Base-by-base conservation (phyloP, 2,329 filamentous ascomycete species). In the Tolypocladium sp. region DNA sequence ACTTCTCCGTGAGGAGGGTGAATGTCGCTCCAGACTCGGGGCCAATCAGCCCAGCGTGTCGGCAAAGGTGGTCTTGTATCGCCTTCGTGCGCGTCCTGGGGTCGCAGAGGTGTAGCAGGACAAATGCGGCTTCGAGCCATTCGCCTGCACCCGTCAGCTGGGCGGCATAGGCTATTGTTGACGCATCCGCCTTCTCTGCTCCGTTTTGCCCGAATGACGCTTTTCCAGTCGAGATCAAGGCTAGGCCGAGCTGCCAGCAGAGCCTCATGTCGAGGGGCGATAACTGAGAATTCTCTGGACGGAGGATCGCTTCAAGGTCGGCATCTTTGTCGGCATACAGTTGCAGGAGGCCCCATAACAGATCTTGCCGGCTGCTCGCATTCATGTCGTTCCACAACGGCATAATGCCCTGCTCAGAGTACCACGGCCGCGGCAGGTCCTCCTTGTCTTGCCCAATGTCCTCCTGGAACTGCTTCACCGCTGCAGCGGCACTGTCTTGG, bases 321-420 rank as follows among this genome's bases (percentile, higher is more conserved):
- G 75, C 78, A 15, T 76, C 69, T 12, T 76, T 74, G n/a, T 84
- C 77, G 1, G 91, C 84, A 67, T 92, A 95, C 5, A 96, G 79
- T 70, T 90, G 91, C 56, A 99, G 76, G 0, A 99, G 81, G 15
- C 91, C 89, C 88, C 93, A 96, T 1, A 97, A 79, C 9, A 95
- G 79, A 69, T 96, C 92, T 68, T 94, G 86, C 46, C 87, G 82
- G 35, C 76, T 73, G 33, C 82, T 79, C 15, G 79, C 77, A 57
- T 84, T 75, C 4, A 77, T 74, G 62, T 89, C 85, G 22, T 84
- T 76, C 82, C 87, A 90, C 37, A 84, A 71, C 51, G 81, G 75
- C 20, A 80, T 74, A 55, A 83, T 77, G 8, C 80, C 79, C 61
- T 86, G 78, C 61, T 88, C 83, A 13, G 82, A 71, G 67, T 90